phyloP scores from a whole-genome alignment of 1,284 basidiomycete species.

The Rhodotorula glutinis region DNA sequence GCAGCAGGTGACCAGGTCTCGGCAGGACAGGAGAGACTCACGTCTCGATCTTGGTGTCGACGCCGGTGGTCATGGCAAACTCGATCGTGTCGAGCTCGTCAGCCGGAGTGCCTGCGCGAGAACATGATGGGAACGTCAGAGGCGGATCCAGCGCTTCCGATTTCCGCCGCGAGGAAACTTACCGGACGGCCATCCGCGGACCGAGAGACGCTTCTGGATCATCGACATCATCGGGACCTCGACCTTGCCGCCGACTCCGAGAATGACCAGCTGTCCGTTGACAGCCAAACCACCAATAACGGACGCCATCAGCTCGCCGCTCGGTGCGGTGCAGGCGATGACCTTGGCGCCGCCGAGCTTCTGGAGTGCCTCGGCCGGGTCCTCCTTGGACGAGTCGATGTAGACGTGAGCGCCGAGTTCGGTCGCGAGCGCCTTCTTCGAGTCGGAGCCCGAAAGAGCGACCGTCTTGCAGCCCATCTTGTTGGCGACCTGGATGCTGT shows the following conservation, averaged over 20 bases:
- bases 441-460: slow-evolving; percentile 44
- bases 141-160: no score
- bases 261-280: slow-evolving; percentile 45
- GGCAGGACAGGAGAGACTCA: neutral
- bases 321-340: slow-evolving; percentile 46
- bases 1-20: neutral
- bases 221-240: slow-evolving; percentile 37
- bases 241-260: neutral
- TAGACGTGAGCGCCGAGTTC: slow-evolving; percentile 51
- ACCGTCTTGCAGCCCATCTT: slow-evolving; percentile 46
- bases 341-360: slow-evolving; percentile 48
- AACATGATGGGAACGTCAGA: no score
- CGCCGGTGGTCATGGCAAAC: slow-evolving; percentile 45
- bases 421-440: slow-evolving; percentile 47
- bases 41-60: slow-evolving; percentile 48
- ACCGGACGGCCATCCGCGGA: slow-evolving; percentile 49
- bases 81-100: slow-evolving; percentile 48
- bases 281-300: slow-evolving; percentile 48
- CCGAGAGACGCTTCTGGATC: slow-evolving; percentile 46
- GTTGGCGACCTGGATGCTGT: neutral
- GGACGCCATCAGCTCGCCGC: slow-evolving; percentile 44
- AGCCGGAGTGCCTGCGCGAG: slow-evolving; percentile 39
- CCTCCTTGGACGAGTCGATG: slow-evolving; percentile 44
- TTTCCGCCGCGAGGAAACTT: no score
- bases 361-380: slow-evolving; percentile 46